These are phyloP conservation scores for Gnomoniopsis sp. DNA, from an alignment of 2,329 filamentous ascomycete species.

Conservation along the genomic window DNA sequence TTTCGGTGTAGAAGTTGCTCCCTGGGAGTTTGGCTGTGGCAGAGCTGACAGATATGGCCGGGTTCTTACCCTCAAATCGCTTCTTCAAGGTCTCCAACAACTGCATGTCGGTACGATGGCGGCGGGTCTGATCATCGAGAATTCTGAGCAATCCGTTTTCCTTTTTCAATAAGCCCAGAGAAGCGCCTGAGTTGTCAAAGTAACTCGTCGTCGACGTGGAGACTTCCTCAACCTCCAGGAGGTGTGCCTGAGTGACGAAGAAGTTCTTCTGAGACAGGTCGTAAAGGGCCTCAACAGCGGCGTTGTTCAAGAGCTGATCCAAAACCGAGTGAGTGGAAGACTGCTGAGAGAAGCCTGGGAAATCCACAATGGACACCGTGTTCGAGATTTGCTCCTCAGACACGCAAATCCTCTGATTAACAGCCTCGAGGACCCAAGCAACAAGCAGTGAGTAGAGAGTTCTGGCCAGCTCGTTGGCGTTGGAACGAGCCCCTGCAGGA, in stretches of 20 bases:
- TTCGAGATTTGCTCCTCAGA: conserved; percentile 86
- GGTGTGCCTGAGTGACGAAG: conserved; percentile 89
- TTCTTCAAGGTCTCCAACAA: conserved; percentile 87
- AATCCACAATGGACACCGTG: conserved; percentile 92
- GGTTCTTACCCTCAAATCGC: conserved; percentile 92
- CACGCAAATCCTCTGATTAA: conserved; percentile 87
- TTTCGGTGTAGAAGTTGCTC: conserved; percentile 85
- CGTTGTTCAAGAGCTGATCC: conserved; percentile 92
- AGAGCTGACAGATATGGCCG: conserved; percentile 76
- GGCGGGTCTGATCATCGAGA: conserved; percentile 89
- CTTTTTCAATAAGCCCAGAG: conserved; percentile 85
- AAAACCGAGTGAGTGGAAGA: conserved; percentile 78
- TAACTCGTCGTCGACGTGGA: conserved; percentile 88
- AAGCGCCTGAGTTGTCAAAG: conserved; percentile 95
- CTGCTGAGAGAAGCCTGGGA: conserved; percentile 88
- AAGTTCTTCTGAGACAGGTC: conserved; percentile 93
- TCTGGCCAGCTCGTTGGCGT: conserved; percentile 89
- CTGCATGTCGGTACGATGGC: conserved; percentile 84
- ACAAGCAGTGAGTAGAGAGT: conserved; percentile 93
- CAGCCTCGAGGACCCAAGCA: conserved; percentile 86
- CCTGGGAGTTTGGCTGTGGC: conserved; percentile 75
- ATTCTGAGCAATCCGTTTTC: conserved; percentile 93
- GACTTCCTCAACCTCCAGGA: conserved; percentile 92
- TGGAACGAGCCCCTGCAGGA: conserved; percentile 80
- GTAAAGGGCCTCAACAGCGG: conserved; percentile 87